phyloP scores from a whole-genome alignment of 176 grass and related monocot genomes.

The Zea mays region Zm-B73-REFERENCE-NAM-5.0 NC_050099.1:246866001-246866500 shows the following conservation, averaged over 20 bases:
- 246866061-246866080: slow-evolving; percentile 5
- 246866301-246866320: neutral
- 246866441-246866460: neutral
- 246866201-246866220: neutral
- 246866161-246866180: slow-evolving; percentile 34
- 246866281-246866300: neutral
- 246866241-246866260: no score
- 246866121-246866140: neutral
- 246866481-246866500: neutral
- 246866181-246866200: neutral
- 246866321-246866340: neutral
- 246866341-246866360: neutral
- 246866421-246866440: neutral
- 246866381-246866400: neutral
- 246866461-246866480: neutral
- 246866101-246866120: slow-evolving; percentile 30
- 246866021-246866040: neutral
- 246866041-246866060: neutral
- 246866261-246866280: neutral
- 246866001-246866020: neutral
- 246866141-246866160: slow-evolving; percentile 32
- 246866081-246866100: slow-evolving; percentile 41
- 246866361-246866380: neutral
- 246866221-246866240: slow-evolving; percentile 22
- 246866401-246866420: neutral